Evolutionary conservation across 2,329 filamentous ascomycete species (phyloP).

Genomic region (Pseudocercospora macadamiae): DNA sequence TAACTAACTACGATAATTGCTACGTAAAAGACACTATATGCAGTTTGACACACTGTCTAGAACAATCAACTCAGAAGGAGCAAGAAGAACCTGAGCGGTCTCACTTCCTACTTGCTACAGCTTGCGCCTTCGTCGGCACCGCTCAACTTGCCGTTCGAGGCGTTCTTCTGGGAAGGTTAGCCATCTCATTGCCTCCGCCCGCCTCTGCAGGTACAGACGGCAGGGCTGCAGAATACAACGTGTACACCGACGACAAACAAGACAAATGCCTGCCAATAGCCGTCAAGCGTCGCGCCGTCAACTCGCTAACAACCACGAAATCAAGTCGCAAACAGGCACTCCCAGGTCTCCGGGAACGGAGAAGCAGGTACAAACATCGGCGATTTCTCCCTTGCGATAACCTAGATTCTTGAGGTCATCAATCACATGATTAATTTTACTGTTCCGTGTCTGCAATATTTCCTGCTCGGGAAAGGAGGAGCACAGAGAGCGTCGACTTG

Average conservation of each 20-base stretch:
- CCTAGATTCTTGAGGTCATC: not conserved
- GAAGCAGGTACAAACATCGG: conserved; percentile 3
- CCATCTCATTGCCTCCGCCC: not conserved
- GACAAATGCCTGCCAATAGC: not conserved
- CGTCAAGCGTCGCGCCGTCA: conserved; percentile 7
- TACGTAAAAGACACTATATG: too few species aligned
- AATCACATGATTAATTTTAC: not conserved
- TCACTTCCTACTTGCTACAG: conserved; percentile 1
- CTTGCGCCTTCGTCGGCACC: not conserved
- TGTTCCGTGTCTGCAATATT: not conserved
- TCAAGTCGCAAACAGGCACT: conserved; percentile 5
- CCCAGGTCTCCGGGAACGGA: conserved; percentile 7
- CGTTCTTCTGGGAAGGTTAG: not conserved
- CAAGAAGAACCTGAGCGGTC: not conserved
- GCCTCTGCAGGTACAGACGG: conserved; percentile 4
- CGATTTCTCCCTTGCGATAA: not conserved
- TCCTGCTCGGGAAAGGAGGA: not conserved
- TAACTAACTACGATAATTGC: too few species aligned
- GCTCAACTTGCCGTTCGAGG: not conserved
- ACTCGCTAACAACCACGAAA: not conserved
- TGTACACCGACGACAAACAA: conserved; percentile 2
- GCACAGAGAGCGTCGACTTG: not conserved
- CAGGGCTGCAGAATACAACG: conserved; percentile 6
- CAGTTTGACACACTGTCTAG: too few species aligned
- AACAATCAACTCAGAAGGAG: too few species aligned